A percentile compares a stretch with the other conserved stretches of the same genome.
phyloP scores from a whole-genome alignment of 495 filamentous ascomycete species.

The Penicillium robsamsonii region DNA sequence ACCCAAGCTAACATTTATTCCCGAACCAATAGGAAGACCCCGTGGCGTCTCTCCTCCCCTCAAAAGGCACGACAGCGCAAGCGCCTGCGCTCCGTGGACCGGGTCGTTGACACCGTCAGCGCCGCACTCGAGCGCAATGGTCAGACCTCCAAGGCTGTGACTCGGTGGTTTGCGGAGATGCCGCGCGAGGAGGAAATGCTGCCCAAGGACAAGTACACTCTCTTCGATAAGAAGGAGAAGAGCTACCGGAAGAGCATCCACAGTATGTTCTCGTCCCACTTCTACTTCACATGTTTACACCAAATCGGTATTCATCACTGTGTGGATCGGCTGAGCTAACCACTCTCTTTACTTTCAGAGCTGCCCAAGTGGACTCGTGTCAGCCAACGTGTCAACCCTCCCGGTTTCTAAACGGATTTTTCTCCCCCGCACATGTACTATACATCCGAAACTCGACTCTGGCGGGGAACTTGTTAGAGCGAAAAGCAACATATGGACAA shows the following conservation, averaged over 20 bases:
- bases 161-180: constrained; percentile 93
- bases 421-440: constrained; percentile 31
- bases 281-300: not conserved
- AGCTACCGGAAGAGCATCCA: constrained; percentile 93
- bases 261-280: constrained; percentile 60
- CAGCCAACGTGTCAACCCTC: constrained; percentile 87
- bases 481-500: constrained; percentile 30
- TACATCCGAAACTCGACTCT: constrained; percentile 24
- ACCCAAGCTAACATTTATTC: constrained; percentile 15
- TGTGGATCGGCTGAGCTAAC: not conserved
- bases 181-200: constrained; percentile 95
- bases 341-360: constrained; percentile 48
- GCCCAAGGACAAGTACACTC: constrained; percentile 94
- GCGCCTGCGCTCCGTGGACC: constrained; percentile 82
- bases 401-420: constrained; percentile 68
- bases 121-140: constrained; percentile 70
- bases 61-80: constrained; percentile 89
- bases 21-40: constrained; percentile 75
- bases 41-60: constrained; percentile 86
- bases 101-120: constrained; percentile 72
- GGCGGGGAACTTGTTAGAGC: constrained; percentile 11
- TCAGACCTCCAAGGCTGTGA: constrained; percentile 65
- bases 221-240: constrained; percentile 96
- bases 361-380: constrained; percentile 96
- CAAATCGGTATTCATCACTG: not conserved